phyloP scores from a whole-genome alignment of 2,329 filamentous ascomycete species.

The Torrubiellomyces zombiae region DNA sequence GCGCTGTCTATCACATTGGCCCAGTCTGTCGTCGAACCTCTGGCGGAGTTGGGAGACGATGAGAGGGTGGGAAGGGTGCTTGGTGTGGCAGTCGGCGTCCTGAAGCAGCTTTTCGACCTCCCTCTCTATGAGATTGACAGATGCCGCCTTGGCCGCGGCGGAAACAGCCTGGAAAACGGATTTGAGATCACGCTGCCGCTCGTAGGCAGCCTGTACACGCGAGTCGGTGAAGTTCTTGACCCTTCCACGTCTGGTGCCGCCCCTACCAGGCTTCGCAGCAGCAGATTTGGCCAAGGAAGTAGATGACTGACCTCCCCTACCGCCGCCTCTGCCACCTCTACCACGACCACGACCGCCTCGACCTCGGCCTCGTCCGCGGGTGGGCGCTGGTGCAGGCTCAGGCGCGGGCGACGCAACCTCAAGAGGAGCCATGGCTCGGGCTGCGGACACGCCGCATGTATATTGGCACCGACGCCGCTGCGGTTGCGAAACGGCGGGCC shows the following conservation, averaged over 20 bases:
- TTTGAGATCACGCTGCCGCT: constrained; percentile 51
- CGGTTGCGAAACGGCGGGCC: not conserved
- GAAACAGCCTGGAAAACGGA: constrained; percentile 46
- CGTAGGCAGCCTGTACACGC: constrained; percentile 39
- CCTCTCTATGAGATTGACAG: constrained; percentile 48
- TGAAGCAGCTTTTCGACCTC: constrained; percentile 39
- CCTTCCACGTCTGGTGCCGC: constrained; percentile 28
- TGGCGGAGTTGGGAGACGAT: constrained; percentile 31
- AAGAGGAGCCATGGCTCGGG: constrained; percentile 18
- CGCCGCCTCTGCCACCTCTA: constrained; percentile 11
- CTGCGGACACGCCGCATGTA: constrained; percentile 15
- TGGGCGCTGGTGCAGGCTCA: constrained; percentile 13
- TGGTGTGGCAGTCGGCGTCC: constrained; percentile 33
- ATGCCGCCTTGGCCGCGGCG: constrained; percentile 43
- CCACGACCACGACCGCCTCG: constrained; percentile 6
- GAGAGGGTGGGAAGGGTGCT: constrained; percentile 33
- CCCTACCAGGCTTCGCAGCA: constrained; percentile 19
- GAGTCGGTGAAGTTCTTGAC: constrained; percentile 39
- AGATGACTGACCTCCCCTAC: constrained; percentile 13
- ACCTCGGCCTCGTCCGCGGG: constrained; percentile 18
- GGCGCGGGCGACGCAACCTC: constrained; percentile 20
- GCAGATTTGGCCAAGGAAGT: constrained; percentile 16
- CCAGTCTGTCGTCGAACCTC: constrained; percentile 14
- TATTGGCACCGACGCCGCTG: too few relatives aligned
- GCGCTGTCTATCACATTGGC: constrained; percentile 14